Evolutionary conservation across 108 stramenopile genomes (phyloP), one percentile per base, ranked within the genome.

Genomic region (Seminavis robusta): DNA sequence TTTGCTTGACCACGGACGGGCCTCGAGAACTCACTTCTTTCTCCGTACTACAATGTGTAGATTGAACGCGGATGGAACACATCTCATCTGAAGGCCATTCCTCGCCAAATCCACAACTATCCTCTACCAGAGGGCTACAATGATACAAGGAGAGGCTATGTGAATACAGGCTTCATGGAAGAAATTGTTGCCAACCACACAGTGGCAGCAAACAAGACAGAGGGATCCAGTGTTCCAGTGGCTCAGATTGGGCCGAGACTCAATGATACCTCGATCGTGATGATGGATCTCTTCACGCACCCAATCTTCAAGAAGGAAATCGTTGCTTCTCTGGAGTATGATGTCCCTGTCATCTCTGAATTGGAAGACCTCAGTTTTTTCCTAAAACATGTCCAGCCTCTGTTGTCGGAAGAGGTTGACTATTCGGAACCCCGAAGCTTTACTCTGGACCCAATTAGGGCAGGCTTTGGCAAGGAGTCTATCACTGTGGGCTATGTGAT

Each of bases 251-350:
- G 63, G 2, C 55, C 55, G 23, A 4, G 8, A 13, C 55, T 29
- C 11, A 11, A 42, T 23, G 36, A 52, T 28, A 13, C 2, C 23
- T 41, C 23, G 4, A 23, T 64, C 4, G 41, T 36, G 5, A 34
- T 42, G 11, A 27, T 64, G 26, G 63, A 64, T 55, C 34, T 64
- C 5, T 47, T 33, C 30, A 15, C 52, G 7, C 52, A 64, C 20
- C 63, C 42, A 19, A 38, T 55, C 1, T 64, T 64, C 33, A 44
- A 47, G 16, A 64, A 64, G 33, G 63, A 64, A 44, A 52, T 64
- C 34, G 32, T 64, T 7, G 28, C 63, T 2, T 46, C 53, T 30
- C 52, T 64, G 21, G 63, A 64, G 47, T 64, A 64, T 30, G 63
- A 55, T 25, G 50, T 64, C 8, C 63, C 63, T 13, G 53, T 64